These are phyloP conservation scores for Flaveria trinervia DNA, from an alignment of 129 eudicot genomes.

Conservation along the genomic window DNA sequence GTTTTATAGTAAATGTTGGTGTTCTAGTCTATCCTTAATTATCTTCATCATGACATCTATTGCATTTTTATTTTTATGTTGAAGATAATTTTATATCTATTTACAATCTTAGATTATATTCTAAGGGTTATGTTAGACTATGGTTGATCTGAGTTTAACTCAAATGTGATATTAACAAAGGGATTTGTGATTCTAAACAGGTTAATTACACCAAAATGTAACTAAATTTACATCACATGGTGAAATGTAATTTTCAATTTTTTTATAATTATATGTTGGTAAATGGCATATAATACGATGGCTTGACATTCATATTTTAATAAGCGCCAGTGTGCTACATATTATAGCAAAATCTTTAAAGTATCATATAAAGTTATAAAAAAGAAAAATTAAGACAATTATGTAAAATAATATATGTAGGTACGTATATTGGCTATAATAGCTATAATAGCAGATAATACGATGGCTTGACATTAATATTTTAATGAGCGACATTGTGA, in stretches of 20 bases:
- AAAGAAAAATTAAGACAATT: background rate
- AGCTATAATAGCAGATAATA: no score
- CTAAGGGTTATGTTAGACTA: background rate
- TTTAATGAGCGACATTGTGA: no score
- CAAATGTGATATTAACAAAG: background rate
- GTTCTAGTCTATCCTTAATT: conserved; percentile 4
- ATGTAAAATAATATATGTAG: no score
- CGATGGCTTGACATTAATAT: no score
- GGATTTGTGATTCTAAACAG: background rate
- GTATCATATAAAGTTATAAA: background rate
- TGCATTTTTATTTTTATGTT: conserved; percentile 7
- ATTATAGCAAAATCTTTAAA: background rate
- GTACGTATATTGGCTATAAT: no score
- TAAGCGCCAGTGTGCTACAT: background rate
- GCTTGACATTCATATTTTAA: no score
- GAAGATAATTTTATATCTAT: conserved; percentile 6
- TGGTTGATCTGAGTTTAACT: conserved; percentile 8
- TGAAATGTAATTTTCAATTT: background rate
- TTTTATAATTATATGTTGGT: no score
- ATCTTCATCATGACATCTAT: background rate
- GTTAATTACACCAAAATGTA: background rate
- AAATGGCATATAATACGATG: no score
- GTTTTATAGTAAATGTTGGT: no score
- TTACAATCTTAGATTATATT: conserved; percentile 10
- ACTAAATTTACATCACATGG: background rate